Percentiles rank a stretch among this genome's conserved stretches.
Evolutionary conservation across 441 rosid genomes (phyloP).

Genomic region (Cnidoscolus chayamansa): DNA sequence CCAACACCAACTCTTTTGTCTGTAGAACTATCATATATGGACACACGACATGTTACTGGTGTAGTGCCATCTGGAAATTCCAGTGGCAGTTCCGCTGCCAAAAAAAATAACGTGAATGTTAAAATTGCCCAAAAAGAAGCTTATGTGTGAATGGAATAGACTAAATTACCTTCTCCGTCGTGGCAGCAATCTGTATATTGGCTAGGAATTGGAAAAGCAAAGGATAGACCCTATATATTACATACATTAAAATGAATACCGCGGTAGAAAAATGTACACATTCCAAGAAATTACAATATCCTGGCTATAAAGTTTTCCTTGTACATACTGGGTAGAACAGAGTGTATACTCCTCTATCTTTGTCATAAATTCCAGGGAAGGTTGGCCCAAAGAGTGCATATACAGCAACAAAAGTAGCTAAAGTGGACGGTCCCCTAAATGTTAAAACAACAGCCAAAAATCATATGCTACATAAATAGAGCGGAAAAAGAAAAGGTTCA

Average conservation of each 20-base stretch:
- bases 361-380: slow-evolving; percentile 89
- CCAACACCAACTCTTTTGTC: slow-evolving; percentile 94
- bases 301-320: slow-evolving; percentile 2
- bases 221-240: slow-evolving; percentile 70
- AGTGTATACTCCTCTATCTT: slow-evolving; percentile 79
- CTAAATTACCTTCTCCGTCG: slow-evolving; percentile 64
- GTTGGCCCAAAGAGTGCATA: slow-evolving; percentile 94
- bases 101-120: slow-evolving; percentile 16
- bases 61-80: slow-evolving; percentile 99
- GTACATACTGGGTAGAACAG: slow-evolving; percentile 82
- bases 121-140: slow-evolving; percentile 11
- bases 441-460: slow-evolving; percentile 23
- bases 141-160: not conserved
- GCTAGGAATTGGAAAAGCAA: slow-evolving; percentile 89
- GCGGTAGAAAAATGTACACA: not conserved
- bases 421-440: slow-evolving; percentile 70
- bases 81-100: slow-evolving; percentile 75
- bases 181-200: slow-evolving; percentile 84
- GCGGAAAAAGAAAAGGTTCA: not conserved
- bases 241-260: slow-evolving; percentile 6
- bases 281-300: not conserved
- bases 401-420: slow-evolving; percentile 92
- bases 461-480: not conserved
- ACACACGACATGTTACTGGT: slow-evolving; percentile 93
- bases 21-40: slow-evolving; percentile 71